Evolutionary conservation across 2,329 filamentous ascomycete species (phyloP), one percentile per base, ranked within the genome.

Genomic region (Penicillium thymicola): DNA sequence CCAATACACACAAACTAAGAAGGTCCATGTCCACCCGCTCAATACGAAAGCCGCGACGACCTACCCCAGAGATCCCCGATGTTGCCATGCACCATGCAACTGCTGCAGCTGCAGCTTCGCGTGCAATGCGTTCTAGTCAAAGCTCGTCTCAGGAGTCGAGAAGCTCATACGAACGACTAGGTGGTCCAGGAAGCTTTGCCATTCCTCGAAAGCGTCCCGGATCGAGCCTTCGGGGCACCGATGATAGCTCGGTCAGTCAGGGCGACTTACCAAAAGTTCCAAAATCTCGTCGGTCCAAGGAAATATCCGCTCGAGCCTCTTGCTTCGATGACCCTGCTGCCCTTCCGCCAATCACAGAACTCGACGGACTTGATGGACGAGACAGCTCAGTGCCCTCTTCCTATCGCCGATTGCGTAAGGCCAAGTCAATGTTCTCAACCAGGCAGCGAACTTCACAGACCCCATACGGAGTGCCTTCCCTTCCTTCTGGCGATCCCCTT

Each of bases 341-440:
- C 30, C 59, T 72, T 18, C 65, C 66, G 1, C 64, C 68, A 10
- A 71, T 69, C 48, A 70, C 45, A 36, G 72, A 75, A 57, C 68
- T 67, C 37, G 59, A 64, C 23, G 71, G 67, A 0, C 57, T 75
- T 27, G 74, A 74, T 59, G 68, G 70, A 23, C 66, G 69, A 8
- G 69, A 75, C 43, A 67, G 72, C 32, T 75, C 75, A 18, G 59
- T 71, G 43, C 77, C 78, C 27, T 80, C 78, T 5, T 80, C 78
- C 2, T 79, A 78, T 58, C 73, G 77, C 25, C 75, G 71, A 49
- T 68, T 80, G 30, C 75, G 76, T 32, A 79, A 76, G 59, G 71
- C 78, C 8, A 77, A 73, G 56, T 81, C 78, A n/a, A 77, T 79
- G 76, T 78, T 79, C 53, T 72, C 72, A 7, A 72, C 76, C 2